These are phyloP conservation scores for Paramecium octaurelia DNA, from an alignment of 73 alveolate genomes.

Conservation along the genomic window DNA sequence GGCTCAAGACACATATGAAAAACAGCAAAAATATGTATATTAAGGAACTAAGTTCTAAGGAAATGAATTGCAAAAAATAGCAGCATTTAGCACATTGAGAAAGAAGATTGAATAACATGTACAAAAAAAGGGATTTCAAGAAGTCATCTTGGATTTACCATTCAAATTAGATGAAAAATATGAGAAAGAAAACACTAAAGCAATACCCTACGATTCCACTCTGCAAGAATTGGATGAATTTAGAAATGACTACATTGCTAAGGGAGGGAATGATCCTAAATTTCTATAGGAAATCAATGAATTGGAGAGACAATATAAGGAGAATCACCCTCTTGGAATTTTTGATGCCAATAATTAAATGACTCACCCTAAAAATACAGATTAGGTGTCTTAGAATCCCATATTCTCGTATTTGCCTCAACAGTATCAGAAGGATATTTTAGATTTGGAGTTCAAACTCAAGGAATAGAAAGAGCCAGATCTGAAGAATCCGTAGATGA, in stretches of 20 bases:
- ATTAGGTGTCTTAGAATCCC: not conserved
- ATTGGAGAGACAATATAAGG: slow-evolving; percentile 13
- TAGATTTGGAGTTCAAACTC: not conserved
- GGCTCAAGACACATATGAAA: slow-evolving; percentile 29
- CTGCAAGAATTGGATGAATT: not conserved
- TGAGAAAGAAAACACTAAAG: not conserved
- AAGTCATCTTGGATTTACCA: slow-evolving; percentile 14
- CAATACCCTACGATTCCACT: not conserved
- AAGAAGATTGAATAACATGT: slow-evolving; percentile 22
- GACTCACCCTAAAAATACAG: not conserved
- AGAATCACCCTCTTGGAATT: not conserved
- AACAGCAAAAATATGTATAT: not conserved
- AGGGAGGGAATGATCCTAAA: slow-evolving; percentile 48
- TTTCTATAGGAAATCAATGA: not conserved
- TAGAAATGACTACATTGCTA: not conserved
- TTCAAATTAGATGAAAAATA: not conserved
- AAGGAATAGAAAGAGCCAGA: not conserved
- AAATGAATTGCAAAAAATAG: not conserved
- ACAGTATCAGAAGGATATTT: not conserved
- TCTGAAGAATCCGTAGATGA: not conserved
- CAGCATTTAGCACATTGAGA: slow-evolving; percentile 14
- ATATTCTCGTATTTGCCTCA: not conserved
- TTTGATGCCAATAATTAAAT: not conserved
- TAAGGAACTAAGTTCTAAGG: slow-evolving; percentile 29
- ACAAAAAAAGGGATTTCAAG: not conserved